Percentiles rank a stretch among this genome's conserved stretches.
These are phyloP conservation scores for Cyberlindnera xylosilytica DNA, from an alignment of 805 yeast species.

Conservation along the genomic window DNA sequence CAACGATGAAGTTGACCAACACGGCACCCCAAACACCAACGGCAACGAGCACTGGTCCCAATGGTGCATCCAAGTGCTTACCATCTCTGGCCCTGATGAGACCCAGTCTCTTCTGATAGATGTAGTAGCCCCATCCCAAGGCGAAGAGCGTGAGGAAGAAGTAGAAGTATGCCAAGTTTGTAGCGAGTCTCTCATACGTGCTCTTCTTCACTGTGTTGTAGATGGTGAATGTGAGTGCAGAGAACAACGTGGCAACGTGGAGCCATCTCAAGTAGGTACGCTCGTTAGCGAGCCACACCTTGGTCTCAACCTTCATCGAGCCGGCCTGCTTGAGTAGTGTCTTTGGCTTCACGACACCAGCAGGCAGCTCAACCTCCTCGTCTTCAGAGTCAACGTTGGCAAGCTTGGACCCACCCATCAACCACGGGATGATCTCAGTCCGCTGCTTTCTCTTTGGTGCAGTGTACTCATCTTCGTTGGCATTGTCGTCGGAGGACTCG, in stretches of 20 bases:
- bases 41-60: constrained; percentile 85
- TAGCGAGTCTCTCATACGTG: constrained; percentile 61
- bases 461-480: constrained; percentile 31
- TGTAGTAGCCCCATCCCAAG: constrained; percentile 85
- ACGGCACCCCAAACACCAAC: constrained; percentile 64
- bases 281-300: constrained; percentile 98
- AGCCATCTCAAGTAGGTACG: constrained; percentile 96
- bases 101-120: constrained; percentile 66
- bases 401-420: constrained; percentile 40
- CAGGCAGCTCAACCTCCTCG: constrained; percentile 80
- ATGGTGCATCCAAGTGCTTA: constrained; percentile 80
- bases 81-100: constrained; percentile 81
- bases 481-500: constrained; percentile 45
- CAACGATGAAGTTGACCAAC: constrained; percentile 67
- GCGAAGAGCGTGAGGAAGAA: constrained; percentile 79
- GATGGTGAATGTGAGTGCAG: constrained; percentile 81
- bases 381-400: constrained; percentile 79
- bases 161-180: constrained; percentile 69
- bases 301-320: constrained; percentile 91
- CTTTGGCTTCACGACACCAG: constrained; percentile 84
- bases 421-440: constrained; percentile 34
- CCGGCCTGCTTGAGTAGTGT: constrained; percentile 82
- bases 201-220: constrained; percentile 73
- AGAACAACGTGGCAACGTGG: constrained; percentile 78
- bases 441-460: constrained; percentile 22